phyloP scores from a whole-genome alignment of 192 early-diverging fungal genomes.

The Podila clonocystis region DNA sequence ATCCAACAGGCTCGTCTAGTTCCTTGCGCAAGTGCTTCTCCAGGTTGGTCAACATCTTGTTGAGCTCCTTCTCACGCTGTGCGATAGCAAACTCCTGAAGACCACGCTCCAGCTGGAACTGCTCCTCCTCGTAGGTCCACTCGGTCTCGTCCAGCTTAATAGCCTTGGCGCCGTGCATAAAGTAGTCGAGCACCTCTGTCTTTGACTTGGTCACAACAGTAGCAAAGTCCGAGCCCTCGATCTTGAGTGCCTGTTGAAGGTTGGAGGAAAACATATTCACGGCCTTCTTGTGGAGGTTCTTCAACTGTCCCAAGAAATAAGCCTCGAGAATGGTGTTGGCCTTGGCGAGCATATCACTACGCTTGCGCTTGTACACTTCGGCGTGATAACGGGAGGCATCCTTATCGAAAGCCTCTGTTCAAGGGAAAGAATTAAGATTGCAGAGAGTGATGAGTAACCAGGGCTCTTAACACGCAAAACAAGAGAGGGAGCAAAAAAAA shows the following conservation, averaged over 20 bases:
- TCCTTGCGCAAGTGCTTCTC: constrained; percentile 67
- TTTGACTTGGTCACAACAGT: constrained; percentile 60
- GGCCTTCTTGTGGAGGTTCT: constrained; percentile 84
- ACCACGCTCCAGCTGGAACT: constrained; percentile 66
- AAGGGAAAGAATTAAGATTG: neutral
- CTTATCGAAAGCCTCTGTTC: constrained; percentile 80
- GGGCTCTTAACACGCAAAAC: constrained; percentile 7
- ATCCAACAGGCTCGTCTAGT: constrained; percentile 75
- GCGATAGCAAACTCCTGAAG: constrained; percentile 65
- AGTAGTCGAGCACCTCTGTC: constrained; percentile 58
- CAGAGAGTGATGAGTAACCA: neutral
- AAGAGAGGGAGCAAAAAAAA: neutral
- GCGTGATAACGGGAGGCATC: constrained; percentile 91
- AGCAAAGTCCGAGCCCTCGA: constrained; percentile 71
- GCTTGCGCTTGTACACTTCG: constrained; percentile 90
- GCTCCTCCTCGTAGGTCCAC: constrained; percentile 75
- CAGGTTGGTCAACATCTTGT: constrained; percentile 68
- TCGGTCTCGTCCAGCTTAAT: constrained; percentile 73
- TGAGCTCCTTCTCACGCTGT: constrained; percentile 74
- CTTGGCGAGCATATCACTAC: constrained; percentile 80
- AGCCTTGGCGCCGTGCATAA: constrained; percentile 61
- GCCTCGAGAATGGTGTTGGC: constrained; percentile 81
- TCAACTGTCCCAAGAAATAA: constrained; percentile 86
- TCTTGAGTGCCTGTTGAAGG: constrained; percentile 64
- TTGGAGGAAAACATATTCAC: constrained; percentile 72